These are phyloP conservation scores for Hyphodiscus sp. DNA, from an alignment of 2,329 filamentous ascomycete genomes.

Conservation along the genomic window DNA sequence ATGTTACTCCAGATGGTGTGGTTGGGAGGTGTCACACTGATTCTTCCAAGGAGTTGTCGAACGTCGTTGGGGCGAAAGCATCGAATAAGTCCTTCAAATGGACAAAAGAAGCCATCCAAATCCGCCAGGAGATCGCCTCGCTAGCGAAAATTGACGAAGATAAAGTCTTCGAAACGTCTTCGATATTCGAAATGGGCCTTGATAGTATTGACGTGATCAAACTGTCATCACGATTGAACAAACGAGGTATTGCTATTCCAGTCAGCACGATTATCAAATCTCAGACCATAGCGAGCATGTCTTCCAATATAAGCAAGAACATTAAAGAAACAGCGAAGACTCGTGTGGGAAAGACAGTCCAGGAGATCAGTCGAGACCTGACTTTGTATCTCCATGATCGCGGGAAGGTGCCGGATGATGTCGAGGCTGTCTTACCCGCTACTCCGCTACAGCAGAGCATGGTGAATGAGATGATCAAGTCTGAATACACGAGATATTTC, in stretches of 20 bases:
- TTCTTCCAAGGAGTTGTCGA: neutral
- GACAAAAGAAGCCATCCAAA: conserved; percentile 43
- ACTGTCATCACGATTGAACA: conserved; percentile 65
- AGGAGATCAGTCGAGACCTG: conserved; percentile 31
- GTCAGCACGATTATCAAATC: conserved; percentile 73
- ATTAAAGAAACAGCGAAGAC: neutral
- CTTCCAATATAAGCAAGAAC: conserved; percentile 25
- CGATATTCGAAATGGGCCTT: conserved; percentile 75
- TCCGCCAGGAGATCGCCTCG: conserved; percentile 57
- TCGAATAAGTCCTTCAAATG: conserved; percentile 37
- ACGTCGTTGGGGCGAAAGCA: neutral
- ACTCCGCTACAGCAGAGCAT: conserved; percentile 85
- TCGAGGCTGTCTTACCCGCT: conserved; percentile 61
- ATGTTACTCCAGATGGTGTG: neutral
- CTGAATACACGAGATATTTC: conserved; percentile 70
- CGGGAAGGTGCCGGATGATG: conserved; percentile 32
- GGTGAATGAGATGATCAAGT: conserved; percentile 73
- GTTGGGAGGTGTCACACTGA: neutral
- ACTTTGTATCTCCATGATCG: conserved; percentile 32
- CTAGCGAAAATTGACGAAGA: conserved; percentile 49
- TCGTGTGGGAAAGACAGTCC: conserved; percentile 14
- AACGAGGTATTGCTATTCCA: conserved; percentile 50
- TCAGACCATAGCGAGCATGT: conserved; percentile 60
- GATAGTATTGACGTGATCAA: conserved; percentile 93
- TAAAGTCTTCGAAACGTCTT: conserved; percentile 50